Evolutionary conservation across 768 basidiomycete species (phyloP), one percentile per base, ranked within the genome.

Genomic region (Mycena capillaripes): DNA sequence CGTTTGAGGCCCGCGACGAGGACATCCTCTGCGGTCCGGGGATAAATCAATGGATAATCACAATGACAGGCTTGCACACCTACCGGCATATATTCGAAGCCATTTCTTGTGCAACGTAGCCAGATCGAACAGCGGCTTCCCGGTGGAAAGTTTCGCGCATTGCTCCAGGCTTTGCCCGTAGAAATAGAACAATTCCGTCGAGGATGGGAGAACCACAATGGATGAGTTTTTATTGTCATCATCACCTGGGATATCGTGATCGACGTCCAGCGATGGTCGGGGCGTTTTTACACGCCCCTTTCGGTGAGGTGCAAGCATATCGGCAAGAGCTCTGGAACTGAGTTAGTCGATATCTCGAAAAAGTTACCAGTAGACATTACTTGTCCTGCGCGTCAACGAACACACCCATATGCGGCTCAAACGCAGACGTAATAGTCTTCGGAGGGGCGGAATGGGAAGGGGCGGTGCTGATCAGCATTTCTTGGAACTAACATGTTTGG

Each of bases 311-410:
- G 93, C 90, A 34, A 99, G 86, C 95, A 99, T 97, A 75, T 97
- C 97, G 1, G 93, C 83, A 23, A 99, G 88, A 6, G 94, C 93
- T 80, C 97, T 98, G 69, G 57, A 19, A 14, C 16, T 23, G 52
- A 30, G 44, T 73, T 42, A 59, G 42, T 27, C 19, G 16, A 21
- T 25, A 21, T 32, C 10, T n/a, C 56, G 40, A 32, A 50, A 71
- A 21, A 70, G n/a, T 42, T 5, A 53, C 77, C 2, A 56, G 9
- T 9, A 3, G 9, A 6, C 16, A 88, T 40, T 73, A 95, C 96
- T 93, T 96, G 86, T 98, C 96, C 79, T 99, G 98, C 36, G 98
- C 97, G 67, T 98, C 95, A 52, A 99, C 93, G 77, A 97, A 99
- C 44, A 99, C 91, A 29, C 90, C 87, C 87, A 99, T 95, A 81